phyloP scores from a whole-genome alignment of 2,329 filamentous ascomycete genomes.

The Metarhizium guizhouense region DNA sequence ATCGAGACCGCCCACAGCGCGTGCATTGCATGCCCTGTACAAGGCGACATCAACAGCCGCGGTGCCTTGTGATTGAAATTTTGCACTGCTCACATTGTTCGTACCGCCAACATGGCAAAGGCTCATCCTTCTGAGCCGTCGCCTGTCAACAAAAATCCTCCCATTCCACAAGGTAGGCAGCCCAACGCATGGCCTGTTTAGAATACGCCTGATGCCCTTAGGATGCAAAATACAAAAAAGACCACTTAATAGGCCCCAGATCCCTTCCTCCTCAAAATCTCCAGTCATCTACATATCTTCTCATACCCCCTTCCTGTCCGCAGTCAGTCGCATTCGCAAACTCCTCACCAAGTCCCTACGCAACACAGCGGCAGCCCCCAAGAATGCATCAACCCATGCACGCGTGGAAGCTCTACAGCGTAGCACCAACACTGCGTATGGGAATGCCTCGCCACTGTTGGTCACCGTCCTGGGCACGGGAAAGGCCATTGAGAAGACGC shows the following conservation, averaged over 20 bases:
- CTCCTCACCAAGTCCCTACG: constrained; percentile 46
- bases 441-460: not conserved
- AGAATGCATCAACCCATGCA: constrained; percentile 34
- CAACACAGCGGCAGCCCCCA: constrained; percentile 35
- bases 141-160: constrained; percentile 1
- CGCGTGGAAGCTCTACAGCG: constrained; percentile 35
- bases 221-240: constrained; percentile 42
- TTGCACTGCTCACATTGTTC: no score
- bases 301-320: constrained; percentile 57
- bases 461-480: constrained; percentile 58
- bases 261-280: constrained; percentile 32
- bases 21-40: no score
- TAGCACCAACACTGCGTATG: constrained; percentile 17
- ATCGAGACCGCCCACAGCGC: no score
- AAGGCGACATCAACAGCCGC: no score
- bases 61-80: no score
- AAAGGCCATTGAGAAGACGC: constrained; percentile 53
- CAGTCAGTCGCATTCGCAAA: constrained; percentile 55
- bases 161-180: constrained; percentile 4
- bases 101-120: not conserved
- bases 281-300: constrained; percentile 55
- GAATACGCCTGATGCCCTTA: constrained; percentile 13
- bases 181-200: not conserved
- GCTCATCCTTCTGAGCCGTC: not conserved
- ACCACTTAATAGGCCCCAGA: constrained; percentile 31